phyloP scores from a whole-genome alignment of 2,329 filamentous ascomycete genomes.

The Cyanodermella asteris region DNA sequence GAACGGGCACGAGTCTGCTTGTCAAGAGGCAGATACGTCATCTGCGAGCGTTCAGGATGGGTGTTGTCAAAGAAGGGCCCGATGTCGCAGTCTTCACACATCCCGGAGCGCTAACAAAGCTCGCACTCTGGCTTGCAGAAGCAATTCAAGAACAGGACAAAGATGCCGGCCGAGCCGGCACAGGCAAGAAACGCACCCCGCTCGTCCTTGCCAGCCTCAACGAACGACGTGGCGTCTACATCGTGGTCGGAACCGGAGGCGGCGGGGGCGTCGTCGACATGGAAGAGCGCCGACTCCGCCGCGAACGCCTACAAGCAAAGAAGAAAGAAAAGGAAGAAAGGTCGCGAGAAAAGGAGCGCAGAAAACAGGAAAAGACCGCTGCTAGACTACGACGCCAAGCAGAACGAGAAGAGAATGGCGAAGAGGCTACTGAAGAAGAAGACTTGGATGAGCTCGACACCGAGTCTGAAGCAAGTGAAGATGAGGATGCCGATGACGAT shows the following conservation, averaged over 20 bases:
- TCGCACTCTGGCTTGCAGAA: constrained; percentile 85
- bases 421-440: constrained; percentile 28
- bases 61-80: constrained; percentile 82
- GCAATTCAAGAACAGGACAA: constrained; percentile 77
- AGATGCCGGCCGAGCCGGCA: constrained; percentile 44
- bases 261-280: constrained; percentile 52
- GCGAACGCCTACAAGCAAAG: constrained; percentile 37
- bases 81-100: constrained; percentile 84
- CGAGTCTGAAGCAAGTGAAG: constrained; percentile 43
- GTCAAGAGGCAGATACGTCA: constrained; percentile 89
- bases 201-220: constrained; percentile 80
- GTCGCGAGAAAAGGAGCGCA: constrained; percentile 38
- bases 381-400: too few species aligned
- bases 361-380: constrained; percentile 30
- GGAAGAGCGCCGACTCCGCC: constrained; percentile 44
- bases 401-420: constrained; percentile 37
- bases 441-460: constrained; percentile 39
- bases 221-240: constrained; percentile 66
- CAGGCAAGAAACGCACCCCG: constrained; percentile 54
- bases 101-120: constrained; percentile 75
- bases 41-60: constrained; percentile 80
- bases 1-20: constrained; percentile 74
- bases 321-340: constrained; percentile 42
- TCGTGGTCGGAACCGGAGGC: constrained; percentile 81
- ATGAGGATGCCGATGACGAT: constrained; percentile 24